Evolutionary conservation across 257 asterid species (phyloP).

Genomic region (Jasminum sambac): DNA sequence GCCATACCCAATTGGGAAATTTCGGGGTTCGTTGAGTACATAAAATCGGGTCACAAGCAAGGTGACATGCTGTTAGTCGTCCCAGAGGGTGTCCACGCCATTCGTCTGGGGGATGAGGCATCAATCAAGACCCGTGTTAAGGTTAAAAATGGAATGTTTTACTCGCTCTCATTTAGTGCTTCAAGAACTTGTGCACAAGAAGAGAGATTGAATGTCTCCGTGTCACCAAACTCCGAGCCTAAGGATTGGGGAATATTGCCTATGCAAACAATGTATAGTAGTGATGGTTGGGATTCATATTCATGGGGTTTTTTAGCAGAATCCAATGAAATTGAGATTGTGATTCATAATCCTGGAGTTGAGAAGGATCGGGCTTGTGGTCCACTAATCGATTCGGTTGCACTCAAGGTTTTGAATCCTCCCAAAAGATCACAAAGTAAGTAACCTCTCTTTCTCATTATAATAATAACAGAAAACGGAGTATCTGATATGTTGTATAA

Average conservation of each 20-base stretch:
- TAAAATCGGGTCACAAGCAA: slow-evolving; percentile 44
- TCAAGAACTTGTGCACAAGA: slow-evolving; percentile 56
- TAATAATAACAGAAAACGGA: background rate
- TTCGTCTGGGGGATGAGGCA: slow-evolving; percentile 80
- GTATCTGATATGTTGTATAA: background rate
- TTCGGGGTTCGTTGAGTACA: slow-evolving; percentile 61
- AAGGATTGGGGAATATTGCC: slow-evolving; percentile 66
- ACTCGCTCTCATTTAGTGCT: slow-evolving; percentile 65
- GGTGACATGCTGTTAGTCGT: slow-evolving; percentile 63
- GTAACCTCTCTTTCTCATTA: background rate
- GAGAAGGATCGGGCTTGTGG: slow-evolving; percentile 70
- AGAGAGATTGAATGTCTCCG: slow-evolving; percentile 34
- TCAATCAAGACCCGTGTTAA: slow-evolving; percentile 54
- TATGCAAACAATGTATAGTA: slow-evolving; percentile 71
- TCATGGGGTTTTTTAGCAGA: slow-evolving; percentile 72
- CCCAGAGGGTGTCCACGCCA: slow-evolving; percentile 35
- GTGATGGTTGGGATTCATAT: slow-evolving; percentile 79
- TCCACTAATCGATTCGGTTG: slow-evolving; percentile 59
- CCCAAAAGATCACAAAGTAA: slow-evolving; percentile 51
- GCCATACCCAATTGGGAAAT: slow-evolving; percentile 75
- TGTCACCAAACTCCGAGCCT: slow-evolving; percentile 36
- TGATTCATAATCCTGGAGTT: slow-evolving; percentile 58
- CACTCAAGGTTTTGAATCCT: slow-evolving; percentile 50
- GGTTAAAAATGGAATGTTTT: slow-evolving; percentile 43
- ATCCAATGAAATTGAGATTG: slow-evolving; percentile 39